Evolutionary conservation across 2,329 filamentous ascomycete species (phyloP), one percentile per base, ranked within the genome.

Genomic region (Aspergillus ruber): DNA sequence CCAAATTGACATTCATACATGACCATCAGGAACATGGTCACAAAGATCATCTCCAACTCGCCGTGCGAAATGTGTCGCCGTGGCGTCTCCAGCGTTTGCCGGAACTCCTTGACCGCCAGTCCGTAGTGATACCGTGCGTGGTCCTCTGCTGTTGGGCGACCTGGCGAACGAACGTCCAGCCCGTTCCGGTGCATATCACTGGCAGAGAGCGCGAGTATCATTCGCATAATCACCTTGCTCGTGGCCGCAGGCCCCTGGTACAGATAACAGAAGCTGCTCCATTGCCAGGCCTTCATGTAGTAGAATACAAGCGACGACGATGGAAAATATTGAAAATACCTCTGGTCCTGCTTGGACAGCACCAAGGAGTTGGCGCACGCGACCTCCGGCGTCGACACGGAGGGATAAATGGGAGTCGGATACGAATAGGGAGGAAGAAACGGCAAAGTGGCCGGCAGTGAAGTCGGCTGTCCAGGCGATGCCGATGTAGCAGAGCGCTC

Each of bases 211-310:
- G 67, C 67, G 20, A 69, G 48, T n/a, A 69, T 65, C 64, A 69
- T 68, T 13, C 67, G 62, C 67, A 69, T 69, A 17, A 69, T 66
- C 10, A 68, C 60, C 33, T 62, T 65, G 51, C 62, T 67, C 3
- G 57, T 58, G 6, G 58, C 50, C 4, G 66, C 66, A 2, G 65
- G 65, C 2, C 63, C 60, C 44, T 64, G 58, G 42, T 69, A 69
- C 2, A 69, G 55, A 44, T 68, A 68, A 17, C 58, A 60, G 44
- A 69, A 58, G 45, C 59, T 63, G 49, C 65, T 69, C 67, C 67
- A 69, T 27, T 60, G 50, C 62, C 64, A 69, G 20, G 59, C 54
- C 45, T 69, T 69, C 58, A 69, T 66, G 27, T 68, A 66, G 36
- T 62, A 64, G 42, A 60, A 62, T 0, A 66, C 59, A 36, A 67